Percentiles rank a stretch among this genome's conserved stretches.
Conservation (phyloP, 345 rosid species). For the Stellera chamaejasme region DNA sequence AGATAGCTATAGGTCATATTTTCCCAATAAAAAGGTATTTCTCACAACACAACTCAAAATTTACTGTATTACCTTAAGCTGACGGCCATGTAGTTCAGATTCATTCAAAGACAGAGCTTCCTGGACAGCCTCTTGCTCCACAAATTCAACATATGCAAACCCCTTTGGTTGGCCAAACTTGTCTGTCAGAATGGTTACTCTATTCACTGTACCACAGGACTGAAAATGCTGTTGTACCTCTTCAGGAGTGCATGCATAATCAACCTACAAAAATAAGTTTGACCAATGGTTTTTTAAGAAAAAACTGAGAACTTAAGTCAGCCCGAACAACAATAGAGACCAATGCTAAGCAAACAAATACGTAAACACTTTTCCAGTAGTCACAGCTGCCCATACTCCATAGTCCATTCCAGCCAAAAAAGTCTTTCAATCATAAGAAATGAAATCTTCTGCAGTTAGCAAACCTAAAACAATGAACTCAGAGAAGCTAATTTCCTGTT, state of each 20-base stretch:
- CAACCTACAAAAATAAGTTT: conserved; percentile 47
- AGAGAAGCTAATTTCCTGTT: too few species aligned
- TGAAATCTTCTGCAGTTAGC: too few species aligned
- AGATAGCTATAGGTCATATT: too few species aligned
- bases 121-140: conserved; percentile 77
- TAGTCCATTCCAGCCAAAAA: background rate
- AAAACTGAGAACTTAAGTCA: conserved; percentile 1
- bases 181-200: conserved; percentile 92
- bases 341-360: background rate
- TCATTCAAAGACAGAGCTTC: conserved; percentile 81
- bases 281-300: conserved; percentile 4
- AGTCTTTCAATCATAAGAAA: background rate
- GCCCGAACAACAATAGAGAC: background rate
- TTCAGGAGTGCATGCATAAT: conserved; percentile 94
- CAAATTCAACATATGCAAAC: conserved; percentile 90
- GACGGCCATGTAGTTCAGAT: conserved; percentile 95
- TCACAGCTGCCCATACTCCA: too few species aligned
- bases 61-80: conserved; percentile 48
- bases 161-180: conserved; percentile 96
- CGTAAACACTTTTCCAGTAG: too few species aligned
- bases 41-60: background rate
- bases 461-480: too few species aligned
- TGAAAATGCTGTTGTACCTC: conserved; percentile 99
- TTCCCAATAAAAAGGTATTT: too few species aligned
- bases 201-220: conserved; percentile 88